Percentiles rank a stretch among this genome's conserved stretches.
Conservation (phyloP, 805 yeast species). For the Ogataea sp. region DNA sequence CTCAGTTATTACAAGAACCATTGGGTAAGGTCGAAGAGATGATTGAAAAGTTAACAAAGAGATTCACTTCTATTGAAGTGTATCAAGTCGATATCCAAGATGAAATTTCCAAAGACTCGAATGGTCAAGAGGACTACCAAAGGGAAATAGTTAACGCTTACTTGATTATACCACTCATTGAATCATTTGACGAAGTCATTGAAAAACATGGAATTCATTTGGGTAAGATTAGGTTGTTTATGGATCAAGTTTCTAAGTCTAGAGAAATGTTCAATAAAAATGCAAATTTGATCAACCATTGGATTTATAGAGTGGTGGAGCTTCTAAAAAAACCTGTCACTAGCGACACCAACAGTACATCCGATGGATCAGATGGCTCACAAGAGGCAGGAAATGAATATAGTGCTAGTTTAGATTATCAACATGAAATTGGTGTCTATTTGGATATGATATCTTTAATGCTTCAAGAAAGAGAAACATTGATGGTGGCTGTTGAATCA, state of each 20-base stretch:
- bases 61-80: conserved; percentile 6
- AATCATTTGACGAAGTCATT: not conserved
- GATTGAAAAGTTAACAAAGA: conserved; percentile 14
- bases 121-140: too few relatives aligned
- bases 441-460: conserved; percentile 45
- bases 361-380: too few relatives aligned
- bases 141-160: not conserved
- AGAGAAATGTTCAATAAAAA: too few relatives aligned
- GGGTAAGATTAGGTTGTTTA: too few relatives aligned
- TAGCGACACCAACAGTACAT: too few relatives aligned
- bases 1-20: conserved; percentile 38
- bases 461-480: conserved; percentile 34
- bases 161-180: not conserved
- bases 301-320: too few relatives aligned
- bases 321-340: conserved; percentile 44
- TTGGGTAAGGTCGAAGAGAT: conserved; percentile 27
- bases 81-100: conserved; percentile 2
- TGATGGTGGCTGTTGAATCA: conserved; percentile 23
- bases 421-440: conserved; percentile 57
- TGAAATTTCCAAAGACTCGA: too few relatives aligned
- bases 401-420: conserved; percentile 62
- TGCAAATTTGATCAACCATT: too few relatives aligned
- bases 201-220: too few relatives aligned
- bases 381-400: too few relatives aligned
- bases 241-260: too few relatives aligned